These are phyloP conservation scores for Colletotrichum gigasporum DNA, from an alignment of 2,329 filamentous ascomycete species.

Conservation along the genomic window DNA sequence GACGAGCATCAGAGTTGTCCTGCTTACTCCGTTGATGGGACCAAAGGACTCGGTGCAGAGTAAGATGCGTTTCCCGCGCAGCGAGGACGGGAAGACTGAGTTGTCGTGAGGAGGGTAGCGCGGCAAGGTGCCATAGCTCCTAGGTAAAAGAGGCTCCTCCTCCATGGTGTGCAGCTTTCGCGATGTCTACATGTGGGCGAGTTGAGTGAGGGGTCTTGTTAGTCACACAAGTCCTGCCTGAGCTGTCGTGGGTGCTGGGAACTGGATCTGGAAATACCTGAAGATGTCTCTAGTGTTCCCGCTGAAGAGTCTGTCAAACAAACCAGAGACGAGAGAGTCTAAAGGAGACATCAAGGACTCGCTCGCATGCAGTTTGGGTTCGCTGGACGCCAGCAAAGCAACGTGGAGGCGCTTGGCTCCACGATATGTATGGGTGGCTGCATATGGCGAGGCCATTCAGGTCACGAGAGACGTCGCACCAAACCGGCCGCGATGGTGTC, in stretches of 20 bases:
- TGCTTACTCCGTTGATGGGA: conserved; percentile 77
- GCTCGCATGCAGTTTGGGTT: neutral
- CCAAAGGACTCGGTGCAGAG: conserved; percentile 78
- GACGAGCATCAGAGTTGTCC: conserved; percentile 75
- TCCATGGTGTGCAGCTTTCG: conserved; percentile 5
- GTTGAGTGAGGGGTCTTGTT: neutral
- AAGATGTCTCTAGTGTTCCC: neutral
- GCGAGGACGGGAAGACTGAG: conserved; percentile 54
- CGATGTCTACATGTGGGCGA: neutral
- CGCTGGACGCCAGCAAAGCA: neutral
- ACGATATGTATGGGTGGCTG: conserved; percentile 16
- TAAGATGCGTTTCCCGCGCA: conserved; percentile 70
- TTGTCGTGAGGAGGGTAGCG: conserved; percentile 45
- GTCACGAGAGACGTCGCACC: neutral
- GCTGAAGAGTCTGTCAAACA: neutral
- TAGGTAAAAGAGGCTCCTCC: conserved; percentile 11
- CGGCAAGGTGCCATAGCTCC: conserved; percentile 7
- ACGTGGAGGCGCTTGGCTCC: conserved; percentile 8
- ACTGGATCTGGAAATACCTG: neutral
- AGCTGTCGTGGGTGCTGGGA: no score
- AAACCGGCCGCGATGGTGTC: neutral
- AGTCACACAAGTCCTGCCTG: no score
- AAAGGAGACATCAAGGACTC: neutral
- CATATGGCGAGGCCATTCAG: neutral
- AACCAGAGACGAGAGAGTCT: neutral